Conservation (phyloP, 2,329 filamentous ascomycete genomes). For the Aspergillus glaucus region DNA sequence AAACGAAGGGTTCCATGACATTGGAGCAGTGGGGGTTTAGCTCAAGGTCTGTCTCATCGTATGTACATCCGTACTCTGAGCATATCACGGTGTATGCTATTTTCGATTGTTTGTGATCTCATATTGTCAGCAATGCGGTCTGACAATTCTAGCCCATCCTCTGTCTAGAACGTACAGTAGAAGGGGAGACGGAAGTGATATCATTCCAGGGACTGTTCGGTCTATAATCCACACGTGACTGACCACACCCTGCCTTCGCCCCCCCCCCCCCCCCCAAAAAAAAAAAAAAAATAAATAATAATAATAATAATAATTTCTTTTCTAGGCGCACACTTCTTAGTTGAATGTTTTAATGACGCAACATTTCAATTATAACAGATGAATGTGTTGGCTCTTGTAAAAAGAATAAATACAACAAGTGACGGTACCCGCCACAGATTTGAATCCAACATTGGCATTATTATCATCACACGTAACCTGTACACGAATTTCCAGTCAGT, state of each 20-base stretch:
- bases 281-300: too few species aligned
- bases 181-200: background rate
- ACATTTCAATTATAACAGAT: background rate
- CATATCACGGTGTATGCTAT: too few species aligned
- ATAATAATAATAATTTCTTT: too few species aligned
- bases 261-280: too few species aligned
- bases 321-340: background rate
- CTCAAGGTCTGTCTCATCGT: too few species aligned
- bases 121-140: too few species aligned
- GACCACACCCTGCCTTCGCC: background rate
- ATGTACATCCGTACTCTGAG: too few species aligned
- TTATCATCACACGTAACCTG: slow-evolving; percentile 33
- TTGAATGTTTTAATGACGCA: background rate
- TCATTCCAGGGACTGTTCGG: background rate
- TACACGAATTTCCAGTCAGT: slow-evolving; percentile 7
- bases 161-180: background rate
- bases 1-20: too few species aligned
- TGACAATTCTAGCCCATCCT: too few species aligned
- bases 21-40: too few species aligned
- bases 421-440: slow-evolving; percentile 14
- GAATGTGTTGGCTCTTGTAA: background rate
- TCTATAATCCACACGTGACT: background rate
- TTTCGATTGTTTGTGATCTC: too few species aligned
- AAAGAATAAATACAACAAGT: slow-evolving; percentile 12
- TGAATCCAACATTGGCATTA: slow-evolving; percentile 24